These are phyloP conservation scores for Albifimbria verrucaria DNA, from an alignment of 2,329 filamentous ascomycete species.

Conservation along the genomic window DNA sequence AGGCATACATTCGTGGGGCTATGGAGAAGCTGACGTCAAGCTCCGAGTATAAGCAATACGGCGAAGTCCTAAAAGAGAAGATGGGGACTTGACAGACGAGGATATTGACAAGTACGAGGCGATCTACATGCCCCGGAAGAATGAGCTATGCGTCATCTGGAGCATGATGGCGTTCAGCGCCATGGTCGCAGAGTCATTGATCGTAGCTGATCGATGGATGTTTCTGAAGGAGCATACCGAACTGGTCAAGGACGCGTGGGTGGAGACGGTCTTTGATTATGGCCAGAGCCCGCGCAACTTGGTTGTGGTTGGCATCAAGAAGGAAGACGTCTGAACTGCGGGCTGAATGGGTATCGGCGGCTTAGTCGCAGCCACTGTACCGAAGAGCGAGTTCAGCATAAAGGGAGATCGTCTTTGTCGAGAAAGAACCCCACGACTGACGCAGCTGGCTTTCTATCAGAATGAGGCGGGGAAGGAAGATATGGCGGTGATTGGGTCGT, in stretches of 20 bases:
- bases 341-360: no score
- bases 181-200: slow-evolving; percentile 80
- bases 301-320: slow-evolving; percentile 89
- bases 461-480: not conserved
- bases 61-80: slow-evolving; percentile 59
- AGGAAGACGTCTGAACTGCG: slow-evolving; percentile 24
- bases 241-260: slow-evolving; percentile 74
- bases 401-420: no score
- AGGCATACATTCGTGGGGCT: slow-evolving; percentile 76
- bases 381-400: no score
- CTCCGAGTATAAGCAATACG: slow-evolving; percentile 55
- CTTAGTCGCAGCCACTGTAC: no score
- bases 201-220: slow-evolving; percentile 86
- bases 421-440: no score
- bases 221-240: slow-evolving; percentile 76
- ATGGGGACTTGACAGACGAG: slow-evolving; percentile 70
- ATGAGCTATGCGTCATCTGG: slow-evolving; percentile 86
- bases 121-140: slow-evolving; percentile 62
- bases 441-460: no score
- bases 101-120: slow-evolving; percentile 70
- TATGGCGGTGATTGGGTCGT: not conserved
- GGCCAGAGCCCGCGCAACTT: slow-evolving; percentile 81
- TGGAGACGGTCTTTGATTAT: slow-evolving; percentile 92
- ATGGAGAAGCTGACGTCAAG: slow-evolving; percentile 67
- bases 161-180: slow-evolving; percentile 95